A percentile compares a stretch with the other conserved stretches of the same genome.
Conservation (phyloP, 2,329 filamentous ascomycete species). For the Exophiala bonariae region DNA sequence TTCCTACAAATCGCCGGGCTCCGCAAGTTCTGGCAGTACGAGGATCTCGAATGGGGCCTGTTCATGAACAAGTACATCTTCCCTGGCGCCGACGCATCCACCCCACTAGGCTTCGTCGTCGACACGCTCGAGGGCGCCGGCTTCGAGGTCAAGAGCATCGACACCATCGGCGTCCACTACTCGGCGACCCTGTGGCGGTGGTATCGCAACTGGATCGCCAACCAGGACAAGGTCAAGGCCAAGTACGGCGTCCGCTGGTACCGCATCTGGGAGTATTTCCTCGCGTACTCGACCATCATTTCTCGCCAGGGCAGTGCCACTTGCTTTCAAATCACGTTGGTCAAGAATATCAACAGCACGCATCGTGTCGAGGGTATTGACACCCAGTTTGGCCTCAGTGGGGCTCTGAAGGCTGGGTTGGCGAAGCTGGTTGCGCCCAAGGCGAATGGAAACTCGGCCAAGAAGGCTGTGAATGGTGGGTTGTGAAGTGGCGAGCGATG, state of each 20-base stretch:
- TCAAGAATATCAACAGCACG: slow-evolving; percentile 87
- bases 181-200: slow-evolving; percentile 95
- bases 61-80: slow-evolving; percentile 99
- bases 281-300: slow-evolving; percentile 79
- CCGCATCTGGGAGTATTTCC: slow-evolving; percentile 92
- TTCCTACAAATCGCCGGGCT: slow-evolving; percentile 95
- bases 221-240: slow-evolving; percentile 85
- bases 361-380: slow-evolving; percentile 76
- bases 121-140: slow-evolving; percentile 81
- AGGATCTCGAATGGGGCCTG: slow-evolving; percentile 95
- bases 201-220: slow-evolving; percentile 98
- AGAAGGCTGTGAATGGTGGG: too few species aligned
- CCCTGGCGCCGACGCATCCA: slow-evolving; percentile 93
- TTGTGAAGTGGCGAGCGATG: too few species aligned
- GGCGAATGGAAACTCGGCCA: slow-evolving; percentile 5
- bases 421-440: slow-evolving; percentile 27
- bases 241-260: slow-evolving; percentile 97
- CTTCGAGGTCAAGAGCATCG: slow-evolving; percentile 86
- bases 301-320: slow-evolving; percentile 81
- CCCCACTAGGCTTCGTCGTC: slow-evolving; percentile 84
- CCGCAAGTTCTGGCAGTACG: slow-evolving; percentile 93
- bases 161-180: slow-evolving; percentile 96
- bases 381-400: slow-evolving; percentile 67
- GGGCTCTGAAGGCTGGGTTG: slow-evolving; percentile 58
- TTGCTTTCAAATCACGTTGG: slow-evolving; percentile 81